phyloP scores from a whole-genome alignment of 2,329 filamentous ascomycete species.

The Curvularia verruculosa region DNA sequence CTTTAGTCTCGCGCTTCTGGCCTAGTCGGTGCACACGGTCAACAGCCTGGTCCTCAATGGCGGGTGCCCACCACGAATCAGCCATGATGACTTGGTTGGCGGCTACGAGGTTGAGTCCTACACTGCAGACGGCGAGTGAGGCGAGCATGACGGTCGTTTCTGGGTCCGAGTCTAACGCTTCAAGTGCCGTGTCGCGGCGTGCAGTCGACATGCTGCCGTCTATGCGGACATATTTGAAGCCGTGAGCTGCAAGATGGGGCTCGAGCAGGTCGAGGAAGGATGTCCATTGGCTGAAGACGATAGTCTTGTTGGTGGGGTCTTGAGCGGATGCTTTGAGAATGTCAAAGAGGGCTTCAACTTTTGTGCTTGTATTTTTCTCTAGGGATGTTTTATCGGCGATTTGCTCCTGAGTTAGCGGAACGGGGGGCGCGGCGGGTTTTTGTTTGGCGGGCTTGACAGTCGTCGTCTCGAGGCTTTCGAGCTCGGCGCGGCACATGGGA shows the following conservation, averaged over 20 bases:
- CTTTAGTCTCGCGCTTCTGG: constrained; percentile 77
- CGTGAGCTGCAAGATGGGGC: constrained; percentile 65
- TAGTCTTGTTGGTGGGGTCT: constrained; percentile 67
- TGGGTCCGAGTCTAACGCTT: constrained; percentile 69
- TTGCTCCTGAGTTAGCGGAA: constrained; percentile 30
- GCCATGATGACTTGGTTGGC: constrained; percentile 84
- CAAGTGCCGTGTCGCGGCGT: constrained; percentile 74
- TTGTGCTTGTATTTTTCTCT: constrained; percentile 67
- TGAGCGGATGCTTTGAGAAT: constrained; percentile 73
- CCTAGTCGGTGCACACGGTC: constrained; percentile 87
- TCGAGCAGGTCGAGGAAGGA: constrained; percentile 75
- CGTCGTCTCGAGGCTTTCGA: constrained; percentile 55
- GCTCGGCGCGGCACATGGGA: constrained; percentile 78
- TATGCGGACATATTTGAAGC: constrained; percentile 71
- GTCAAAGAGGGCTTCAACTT: constrained; percentile 78
- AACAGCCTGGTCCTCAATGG: constrained; percentile 89
- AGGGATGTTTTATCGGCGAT: constrained; percentile 63
- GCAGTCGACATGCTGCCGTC: constrained; percentile 78
- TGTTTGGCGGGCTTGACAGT: constrained; percentile 72
- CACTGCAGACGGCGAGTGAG: constrained; percentile 79
- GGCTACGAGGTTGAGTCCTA: constrained; percentile 83
- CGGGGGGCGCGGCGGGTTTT: constrained; percentile 30
- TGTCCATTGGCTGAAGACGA: constrained; percentile 81
- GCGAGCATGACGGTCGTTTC: constrained; percentile 78
- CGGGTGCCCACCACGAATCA: constrained; percentile 89